phyloP scores from a whole-genome alignment of 176 grass and related monocot genomes.

The Alloteropsis semialata region DNA sequence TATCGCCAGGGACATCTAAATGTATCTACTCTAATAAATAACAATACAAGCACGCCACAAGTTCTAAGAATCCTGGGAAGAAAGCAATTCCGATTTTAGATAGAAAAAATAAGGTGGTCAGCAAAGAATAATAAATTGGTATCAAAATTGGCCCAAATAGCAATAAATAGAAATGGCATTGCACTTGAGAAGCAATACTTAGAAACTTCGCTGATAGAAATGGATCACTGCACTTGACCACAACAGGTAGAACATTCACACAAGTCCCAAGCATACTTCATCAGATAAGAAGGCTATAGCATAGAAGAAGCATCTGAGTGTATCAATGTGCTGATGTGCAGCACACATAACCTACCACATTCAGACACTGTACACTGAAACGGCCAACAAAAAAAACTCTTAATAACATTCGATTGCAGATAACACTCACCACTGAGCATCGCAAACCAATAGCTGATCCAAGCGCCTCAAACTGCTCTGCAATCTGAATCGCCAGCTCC shows the following conservation, averaged over 20 bases:
- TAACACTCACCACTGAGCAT: no score
- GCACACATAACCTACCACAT: not conserved
- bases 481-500: conserved; percentile 95
- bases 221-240: not conserved
- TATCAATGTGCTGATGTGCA: not conserved
- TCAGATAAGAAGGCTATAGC: not conserved
- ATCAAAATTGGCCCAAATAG: no score
- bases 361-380: not conserved
- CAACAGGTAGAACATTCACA: not conserved
- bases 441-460: no score
- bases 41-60: not conserved
- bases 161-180: not conserved
- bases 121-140: not conserved
- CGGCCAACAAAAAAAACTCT: not conserved
- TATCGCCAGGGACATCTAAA: no score
- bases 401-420: not conserved
- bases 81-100: no score
- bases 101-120: not conserved
- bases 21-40: not conserved
- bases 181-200: not conserved
- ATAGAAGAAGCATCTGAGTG: no score
- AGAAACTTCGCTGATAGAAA: not conserved
- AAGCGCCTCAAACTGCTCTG: no score
- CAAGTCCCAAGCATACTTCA: not conserved
- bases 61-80: not conserved